Percentiles rank a stretch among this genome's conserved stretches.
phyloP scores from a whole-genome alignment of 257 asterid genomes.

The Penstemon newberryi region DNA sequence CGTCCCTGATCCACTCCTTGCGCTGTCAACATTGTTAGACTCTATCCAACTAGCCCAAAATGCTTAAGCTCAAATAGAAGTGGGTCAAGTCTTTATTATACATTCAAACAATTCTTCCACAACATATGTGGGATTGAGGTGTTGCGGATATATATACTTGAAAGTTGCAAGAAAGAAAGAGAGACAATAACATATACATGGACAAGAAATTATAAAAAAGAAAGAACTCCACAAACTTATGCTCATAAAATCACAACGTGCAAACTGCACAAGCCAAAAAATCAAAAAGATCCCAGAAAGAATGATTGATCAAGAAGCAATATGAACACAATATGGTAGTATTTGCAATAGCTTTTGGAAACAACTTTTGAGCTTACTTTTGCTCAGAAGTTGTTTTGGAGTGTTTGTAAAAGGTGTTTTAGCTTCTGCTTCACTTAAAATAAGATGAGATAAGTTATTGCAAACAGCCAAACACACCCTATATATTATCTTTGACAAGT shows the following conservation, averaged over 20 bases:
- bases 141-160: no score
- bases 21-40: no score
- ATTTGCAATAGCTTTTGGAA: no score
- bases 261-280: not conserved
- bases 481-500: conserved; percentile 12
- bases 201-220: conserved; percentile 3
- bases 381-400: no score
- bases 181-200: not conserved
- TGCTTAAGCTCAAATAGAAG: no score
- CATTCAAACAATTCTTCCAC: not conserved
- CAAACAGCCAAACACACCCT: no score
- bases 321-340: not conserved
- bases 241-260: not conserved
- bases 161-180: not conserved
- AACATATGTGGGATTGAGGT: no score
- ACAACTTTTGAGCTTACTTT: no score
- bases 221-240: not conserved
- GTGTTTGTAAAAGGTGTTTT: no score
- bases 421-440: no score
- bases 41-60: no score
- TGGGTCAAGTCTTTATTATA: not conserved
- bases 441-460: no score
- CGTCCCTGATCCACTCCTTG: not conserved
- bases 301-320: not conserved
- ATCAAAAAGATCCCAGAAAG: not conserved